phyloP scores from a whole-genome alignment of 805 yeast species.

The Schwanniomyces polymorphus region DNA sequence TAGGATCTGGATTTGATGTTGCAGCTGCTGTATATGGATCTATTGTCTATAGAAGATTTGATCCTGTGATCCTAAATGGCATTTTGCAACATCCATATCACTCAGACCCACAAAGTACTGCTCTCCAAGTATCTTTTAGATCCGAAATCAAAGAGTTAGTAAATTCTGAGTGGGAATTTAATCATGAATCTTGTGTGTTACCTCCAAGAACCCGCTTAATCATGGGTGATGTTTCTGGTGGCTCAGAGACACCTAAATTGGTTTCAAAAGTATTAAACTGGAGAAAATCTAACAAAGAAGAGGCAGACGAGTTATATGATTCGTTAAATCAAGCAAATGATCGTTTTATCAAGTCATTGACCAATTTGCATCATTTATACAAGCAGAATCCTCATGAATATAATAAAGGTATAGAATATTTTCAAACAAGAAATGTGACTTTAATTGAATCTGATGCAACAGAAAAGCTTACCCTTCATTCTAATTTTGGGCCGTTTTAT shows the following conservation, averaged over 20 bases:
- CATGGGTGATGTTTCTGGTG: slow-evolving; percentile 93
- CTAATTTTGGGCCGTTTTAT: slow-evolving; percentile 15
- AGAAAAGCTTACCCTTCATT: slow-evolving; percentile 5
- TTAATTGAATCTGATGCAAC: background rate
- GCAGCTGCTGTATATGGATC: slow-evolving; percentile 95
- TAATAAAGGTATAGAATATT: slow-evolving; percentile 14
- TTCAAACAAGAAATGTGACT: slow-evolving; percentile 5
- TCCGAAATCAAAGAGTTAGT: slow-evolving; percentile 33
- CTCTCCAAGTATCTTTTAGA: slow-evolving; percentile 2
- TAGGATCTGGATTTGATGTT: slow-evolving; percentile 97
- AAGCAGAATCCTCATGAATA: slow-evolving; percentile 35
- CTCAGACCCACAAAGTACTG: slow-evolving; percentile 16
- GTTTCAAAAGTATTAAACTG: slow-evolving; percentile 76
- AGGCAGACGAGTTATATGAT: slow-evolving; percentile 53
- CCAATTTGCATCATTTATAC: slow-evolving; percentile 34
- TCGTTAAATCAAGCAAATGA: slow-evolving; percentile 60
- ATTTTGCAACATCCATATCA: slow-evolving; percentile 25
- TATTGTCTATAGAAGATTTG: slow-evolving; percentile 75
- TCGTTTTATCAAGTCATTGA: slow-evolving; percentile 51
- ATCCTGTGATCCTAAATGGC: slow-evolving; percentile 49
- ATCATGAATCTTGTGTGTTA: slow-evolving; percentile 52
- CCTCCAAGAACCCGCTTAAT: slow-evolving; percentile 70
- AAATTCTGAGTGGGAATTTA: slow-evolving; percentile 61
- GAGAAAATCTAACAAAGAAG: slow-evolving; percentile 54
- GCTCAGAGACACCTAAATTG: slow-evolving; percentile 91